Base-by-base conservation (phyloP, 352 stramenopile genomes). In the Pythium utonaiense region DNA sequence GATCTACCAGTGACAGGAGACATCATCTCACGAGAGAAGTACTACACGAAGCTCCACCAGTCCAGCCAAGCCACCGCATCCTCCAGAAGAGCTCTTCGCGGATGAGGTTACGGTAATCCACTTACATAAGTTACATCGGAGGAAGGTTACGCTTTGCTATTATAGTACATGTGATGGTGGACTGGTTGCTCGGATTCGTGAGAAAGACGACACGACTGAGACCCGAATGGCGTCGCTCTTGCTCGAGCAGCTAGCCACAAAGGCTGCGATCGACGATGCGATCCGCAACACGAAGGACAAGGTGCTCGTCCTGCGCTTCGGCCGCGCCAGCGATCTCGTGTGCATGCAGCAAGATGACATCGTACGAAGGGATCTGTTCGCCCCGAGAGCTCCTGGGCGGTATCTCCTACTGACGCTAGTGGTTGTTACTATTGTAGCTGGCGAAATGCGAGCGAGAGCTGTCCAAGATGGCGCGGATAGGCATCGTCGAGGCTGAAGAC, bases 341-440 rank as follows among this genome's bases (percentile, higher is more conserved):
- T 96, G 86, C 63, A 71, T 94, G 67, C 84, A 93, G 70, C 82
- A 91, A 54, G 86, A 96, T 53, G 81, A 93, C 49, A 80, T 96
- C 28, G 86, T 94, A 70, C 57, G 75, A 66, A 14, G 19, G 9
- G 28, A 27, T 25, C 6, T 47, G 5, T 8, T 22, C 10, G 17
- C 28, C 19, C 41, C 22, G 21, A 16, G 38, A 17, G 44, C 7
- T 3, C n/a, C 47, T 30, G 6, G n/a, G n/a, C n/a, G n/a, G n/a
- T n/a, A n/a, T n/a, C n/a, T n/a, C n/a, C n/a, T 45, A 22, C 24
- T 31, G 8, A 40, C 21, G 10, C 28, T 33, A 33, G 9, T 9
- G 5, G 28, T n/a, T 53, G 16, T 31, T 16, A 13, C 12, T 19
- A 12, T 51, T 22, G 55, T 64, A 95, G 86, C 69, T 95, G 50